A percentile compares a stretch with the other conserved stretches of the same genome.
phyloP scores from a whole-genome alignment of 805 yeast species.

The Tetrapisispora namnaoensis region DNA sequence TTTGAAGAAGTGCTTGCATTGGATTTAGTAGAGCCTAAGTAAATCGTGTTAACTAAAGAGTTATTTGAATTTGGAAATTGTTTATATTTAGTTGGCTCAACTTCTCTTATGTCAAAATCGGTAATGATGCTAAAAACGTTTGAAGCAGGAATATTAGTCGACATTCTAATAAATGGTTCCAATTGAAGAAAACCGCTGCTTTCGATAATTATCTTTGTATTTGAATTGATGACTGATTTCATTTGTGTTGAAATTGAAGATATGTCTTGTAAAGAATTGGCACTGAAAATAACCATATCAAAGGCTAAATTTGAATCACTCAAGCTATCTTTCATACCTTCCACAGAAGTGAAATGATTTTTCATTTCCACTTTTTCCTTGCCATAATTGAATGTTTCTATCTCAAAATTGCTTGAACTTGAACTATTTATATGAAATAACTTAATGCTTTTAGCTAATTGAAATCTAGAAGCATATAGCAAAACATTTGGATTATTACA shows the following conservation, averaged over 20 bases:
- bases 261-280: constrained; percentile 43
- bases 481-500: constrained; percentile 26
- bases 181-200: constrained; percentile 62
- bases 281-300: constrained; percentile 40
- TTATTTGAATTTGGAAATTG: constrained; percentile 24
- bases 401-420: constrained; percentile 11
- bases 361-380: constrained; percentile 16
- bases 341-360: constrained; percentile 21
- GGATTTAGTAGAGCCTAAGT: constrained; percentile 30
- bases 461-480: constrained; percentile 27
- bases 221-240: constrained; percentile 31
- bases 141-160: constrained; percentile 29
- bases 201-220: constrained; percentile 52
- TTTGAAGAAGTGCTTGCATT: constrained; percentile 1
- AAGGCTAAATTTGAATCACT: constrained; percentile 15
- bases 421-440: constrained; percentile 25
- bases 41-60: constrained; percentile 36
- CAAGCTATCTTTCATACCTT: constrained; percentile 7
- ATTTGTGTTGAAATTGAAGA: constrained; percentile 34
- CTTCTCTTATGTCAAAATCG: constrained; percentile 46
- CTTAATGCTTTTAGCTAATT: constrained; percentile 29
- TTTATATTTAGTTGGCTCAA: constrained; percentile 26
- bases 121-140: constrained; percentile 50
- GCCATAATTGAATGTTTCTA: constrained; percentile 24
- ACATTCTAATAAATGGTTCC: constrained; percentile 55